phyloP scores from a whole-genome alignment of 1,284 basidiomycete genomes.

The Ustilago bromivora region DNA sequence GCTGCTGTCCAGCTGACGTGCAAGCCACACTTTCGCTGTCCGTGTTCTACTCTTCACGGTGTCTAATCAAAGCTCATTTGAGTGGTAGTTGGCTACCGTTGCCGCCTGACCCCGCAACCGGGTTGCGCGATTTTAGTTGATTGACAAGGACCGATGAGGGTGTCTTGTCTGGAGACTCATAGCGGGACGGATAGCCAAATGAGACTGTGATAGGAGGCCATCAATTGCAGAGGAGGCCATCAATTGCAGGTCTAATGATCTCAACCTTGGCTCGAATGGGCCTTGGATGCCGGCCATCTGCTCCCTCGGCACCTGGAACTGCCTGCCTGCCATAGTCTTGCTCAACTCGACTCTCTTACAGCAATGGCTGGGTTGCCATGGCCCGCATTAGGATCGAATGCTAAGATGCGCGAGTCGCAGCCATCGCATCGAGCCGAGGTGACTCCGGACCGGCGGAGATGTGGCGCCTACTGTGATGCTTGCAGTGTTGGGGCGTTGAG shows the following conservation, averaged over 20 bases:
- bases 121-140: neutral
- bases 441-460: neutral
- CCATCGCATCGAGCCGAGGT: neutral
- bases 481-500: neutral
- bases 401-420: neutral
- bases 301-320: too few species aligned
- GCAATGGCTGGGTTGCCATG: too few species aligned
- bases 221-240: too few species aligned
- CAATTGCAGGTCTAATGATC: too few species aligned
- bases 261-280: too few species aligned
- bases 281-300: too few species aligned
- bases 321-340: too few species aligned
- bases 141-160: neutral
- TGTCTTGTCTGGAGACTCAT: neutral
- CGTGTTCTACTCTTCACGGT: neutral
- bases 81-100: neutral
- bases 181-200: neutral
- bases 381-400: neutral
- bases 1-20: constrained; percentile 5
- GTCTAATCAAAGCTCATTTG: constrained; percentile 1
- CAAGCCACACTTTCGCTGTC: constrained; percentile 10
- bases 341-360: too few species aligned
- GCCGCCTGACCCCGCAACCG: neutral
- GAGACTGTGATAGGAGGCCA: neutral
- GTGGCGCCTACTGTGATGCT: neutral